These are phyloP conservation scores for Daedaleopsis nitida DNA, from an alignment of 768 basidiomycete genomes.

Conservation along the genomic window DNA sequence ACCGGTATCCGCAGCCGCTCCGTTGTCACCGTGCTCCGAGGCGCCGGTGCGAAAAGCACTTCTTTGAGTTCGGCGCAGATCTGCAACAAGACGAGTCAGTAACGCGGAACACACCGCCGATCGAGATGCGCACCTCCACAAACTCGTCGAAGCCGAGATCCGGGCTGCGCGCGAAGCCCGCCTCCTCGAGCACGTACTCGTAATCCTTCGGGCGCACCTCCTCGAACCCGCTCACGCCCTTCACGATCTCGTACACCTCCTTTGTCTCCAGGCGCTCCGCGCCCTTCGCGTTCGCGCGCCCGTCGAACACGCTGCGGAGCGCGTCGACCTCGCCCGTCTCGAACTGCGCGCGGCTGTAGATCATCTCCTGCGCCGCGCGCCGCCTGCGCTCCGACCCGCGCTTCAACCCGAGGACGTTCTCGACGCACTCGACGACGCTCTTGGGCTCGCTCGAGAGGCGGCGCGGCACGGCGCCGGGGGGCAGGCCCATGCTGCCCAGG, in stretches of 20 bases:
- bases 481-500: constrained; percentile 85
- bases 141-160: constrained; percentile 84
- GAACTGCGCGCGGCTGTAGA: constrained; percentile 55
- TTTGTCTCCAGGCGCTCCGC: constrained; percentile 40
- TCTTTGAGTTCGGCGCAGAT: constrained; percentile 77
- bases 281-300: constrained; percentile 28
- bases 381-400: constrained; percentile 12
- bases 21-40: constrained; percentile 33
- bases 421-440: constrained; percentile 29
- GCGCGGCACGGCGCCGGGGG: constrained; percentile 45
- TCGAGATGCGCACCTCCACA: constrained; percentile 63
- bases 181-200: constrained; percentile 74
- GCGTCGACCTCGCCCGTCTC: constrained; percentile 50
- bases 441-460: constrained; percentile 18
- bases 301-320: constrained; percentile 41
- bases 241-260: constrained; percentile 36
- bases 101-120: too few species aligned
- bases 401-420: constrained; percentile 23
- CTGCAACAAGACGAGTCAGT: constrained; percentile 35
- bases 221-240: constrained; percentile 51
- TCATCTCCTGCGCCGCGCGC: constrained; percentile 30
- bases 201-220: constrained; percentile 62
- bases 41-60: constrained; percentile 48
- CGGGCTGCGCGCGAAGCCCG: constrained; percentile 59
- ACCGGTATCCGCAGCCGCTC: constrained; percentile 52